Base-by-base conservation (phyloP, 169 alveolate genomes). In the Amoebophrya sp. region DNA sequence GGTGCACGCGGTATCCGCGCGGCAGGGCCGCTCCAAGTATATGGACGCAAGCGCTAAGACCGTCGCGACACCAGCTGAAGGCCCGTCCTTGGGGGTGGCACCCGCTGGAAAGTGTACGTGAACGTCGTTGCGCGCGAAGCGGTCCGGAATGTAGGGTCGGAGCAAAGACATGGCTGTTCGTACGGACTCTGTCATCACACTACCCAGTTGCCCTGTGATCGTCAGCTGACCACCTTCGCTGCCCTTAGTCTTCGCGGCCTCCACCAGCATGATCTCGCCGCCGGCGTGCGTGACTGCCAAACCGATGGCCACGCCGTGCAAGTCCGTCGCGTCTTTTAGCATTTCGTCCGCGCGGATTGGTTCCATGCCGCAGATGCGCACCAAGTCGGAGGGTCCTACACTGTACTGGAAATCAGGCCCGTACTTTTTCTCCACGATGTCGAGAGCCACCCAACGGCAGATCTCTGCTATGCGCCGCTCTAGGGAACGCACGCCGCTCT, bases 1-100 rank as follows among this genome's bases (percentile, higher is more conserved):
- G 24, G 99, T 98, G 99, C 97, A 97, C 54, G 98, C 99, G 36
- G 97, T 53, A 47, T 95, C 95, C 41, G 95, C 94, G 47, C 91
- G 93, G 34, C 95, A 93, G 55, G 98, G 93, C 65, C 90, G 78
- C 34, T 94, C 94, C n/a, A 96, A 77, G 12, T 98, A 98, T 47
- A 96, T 93, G 33, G 98, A 95, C n/a, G 96, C 77, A 41, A 97
- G 93, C n/a, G 98, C 97, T 0, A 98, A 94, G 36, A 98, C 98
- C 95, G 97, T 96, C 47, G 98, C 96, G 53, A 98, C 95, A 24
- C 99, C 99, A 6, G 98, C 99, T 40, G 98, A 96, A 33, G 99
- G 99, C 23, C 99, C 99, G 95, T 98, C 99, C 95, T 98, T 98
- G 38, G 98, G 98, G 34, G 97, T 95, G 34, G 99, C 99, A 29